A percentile compares a stretch with the other conserved stretches of the same genome.
phyloP scores from a whole-genome alignment of 1,139 yeast species.

The Sugiyamaella novakii region DNA sequence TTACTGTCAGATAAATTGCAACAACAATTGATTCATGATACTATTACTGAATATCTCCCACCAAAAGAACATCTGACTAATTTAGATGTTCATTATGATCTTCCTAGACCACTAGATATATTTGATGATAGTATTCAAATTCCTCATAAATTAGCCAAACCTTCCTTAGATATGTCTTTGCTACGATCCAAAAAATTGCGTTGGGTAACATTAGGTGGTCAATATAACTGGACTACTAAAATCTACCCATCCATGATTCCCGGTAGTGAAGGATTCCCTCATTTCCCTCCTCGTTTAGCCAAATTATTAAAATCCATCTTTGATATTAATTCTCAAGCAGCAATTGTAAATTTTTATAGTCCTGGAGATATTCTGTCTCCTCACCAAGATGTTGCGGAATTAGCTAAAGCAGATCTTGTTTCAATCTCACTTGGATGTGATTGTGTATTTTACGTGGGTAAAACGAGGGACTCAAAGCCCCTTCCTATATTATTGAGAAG shows the following conservation, averaged over 20 bases:
- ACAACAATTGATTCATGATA: slow-evolving; percentile 35
- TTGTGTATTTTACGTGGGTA: slow-evolving; percentile 44
- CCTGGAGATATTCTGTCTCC: slow-evolving; percentile 50
- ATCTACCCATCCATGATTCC: slow-evolving; percentile 44
- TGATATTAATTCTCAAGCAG: slow-evolving; percentile 44
- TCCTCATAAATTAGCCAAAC: slow-evolving; percentile 24
- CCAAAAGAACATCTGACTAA: slow-evolving; percentile 42
- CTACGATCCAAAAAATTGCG: slow-evolving; percentile 40
- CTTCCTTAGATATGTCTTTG: slow-evolving; percentile 24
- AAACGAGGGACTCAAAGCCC: slow-evolving; percentile 35
- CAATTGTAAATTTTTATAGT: slow-evolving; percentile 48
- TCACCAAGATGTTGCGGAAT: slow-evolving; percentile 51
- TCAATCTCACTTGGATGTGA: slow-evolving; percentile 46
- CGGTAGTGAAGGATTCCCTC: slow-evolving; percentile 42
- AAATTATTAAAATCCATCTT: slow-evolving; percentile 30
- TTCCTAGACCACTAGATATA: slow-evolving; percentile 31
- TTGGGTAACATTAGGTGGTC: slow-evolving; percentile 52
- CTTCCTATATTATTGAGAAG: slow-evolving; percentile 41
- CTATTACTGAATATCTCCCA: slow-evolving; percentile 41
- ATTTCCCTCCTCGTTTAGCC: slow-evolving; percentile 41
- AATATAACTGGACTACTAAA: slow-evolving; percentile 50
- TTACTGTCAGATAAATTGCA: slow-evolving; percentile 38
- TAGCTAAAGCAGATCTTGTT: slow-evolving; percentile 41
- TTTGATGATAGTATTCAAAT: slow-evolving; percentile 21
- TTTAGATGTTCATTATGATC: slow-evolving; percentile 41